Percentiles rank a stretch among this genome's conserved stretches.
Conservation (phyloP, 208 protist genomes). For the Leishmania martiniquensis region DNA sequence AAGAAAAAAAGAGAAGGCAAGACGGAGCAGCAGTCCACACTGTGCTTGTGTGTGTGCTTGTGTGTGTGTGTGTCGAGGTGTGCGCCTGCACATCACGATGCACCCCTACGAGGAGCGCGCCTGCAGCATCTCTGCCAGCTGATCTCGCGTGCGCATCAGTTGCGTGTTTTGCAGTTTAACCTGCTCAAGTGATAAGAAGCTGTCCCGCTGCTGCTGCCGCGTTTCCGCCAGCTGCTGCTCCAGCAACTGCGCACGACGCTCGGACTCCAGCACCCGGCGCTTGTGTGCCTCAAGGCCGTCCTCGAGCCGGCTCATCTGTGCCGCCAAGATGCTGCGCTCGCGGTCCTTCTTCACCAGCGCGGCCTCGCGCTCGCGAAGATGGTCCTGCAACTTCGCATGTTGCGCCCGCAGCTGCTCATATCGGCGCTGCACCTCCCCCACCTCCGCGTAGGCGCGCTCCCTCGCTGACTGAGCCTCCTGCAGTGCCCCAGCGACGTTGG, state of each 20-base stretch:
- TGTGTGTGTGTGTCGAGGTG: background rate
- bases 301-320: constrained; percentile 47
- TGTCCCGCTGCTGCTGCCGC: constrained; percentile 40
- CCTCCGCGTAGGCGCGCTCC: constrained; percentile 36
- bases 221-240: constrained; percentile 48
- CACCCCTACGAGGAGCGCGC: constrained; percentile 10
- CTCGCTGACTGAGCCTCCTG: constrained; percentile 33
- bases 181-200: constrained; percentile 56
- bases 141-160: constrained; percentile 43
- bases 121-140: constrained; percentile 47
- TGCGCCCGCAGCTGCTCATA: constrained; percentile 31
- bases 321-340: constrained; percentile 36
- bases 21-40: too few species aligned
- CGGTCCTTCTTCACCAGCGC: constrained; percentile 32
- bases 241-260: constrained; percentile 46
- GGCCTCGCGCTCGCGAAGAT: constrained; percentile 27
- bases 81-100: constrained; percentile 3
- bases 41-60: background rate
- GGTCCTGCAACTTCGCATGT: constrained; percentile 29
- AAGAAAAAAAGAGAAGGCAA: background rate
- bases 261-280: constrained; percentile 43
- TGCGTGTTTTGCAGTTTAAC: constrained; percentile 59
- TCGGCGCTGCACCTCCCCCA: constrained; percentile 35
- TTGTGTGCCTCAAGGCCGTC: constrained; percentile 65
- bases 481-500: constrained; percentile 34